These are phyloP conservation scores for Olyra latifolia DNA, from an alignment of 176 grass and related monocot species.

Conservation along the genomic window DNA sequence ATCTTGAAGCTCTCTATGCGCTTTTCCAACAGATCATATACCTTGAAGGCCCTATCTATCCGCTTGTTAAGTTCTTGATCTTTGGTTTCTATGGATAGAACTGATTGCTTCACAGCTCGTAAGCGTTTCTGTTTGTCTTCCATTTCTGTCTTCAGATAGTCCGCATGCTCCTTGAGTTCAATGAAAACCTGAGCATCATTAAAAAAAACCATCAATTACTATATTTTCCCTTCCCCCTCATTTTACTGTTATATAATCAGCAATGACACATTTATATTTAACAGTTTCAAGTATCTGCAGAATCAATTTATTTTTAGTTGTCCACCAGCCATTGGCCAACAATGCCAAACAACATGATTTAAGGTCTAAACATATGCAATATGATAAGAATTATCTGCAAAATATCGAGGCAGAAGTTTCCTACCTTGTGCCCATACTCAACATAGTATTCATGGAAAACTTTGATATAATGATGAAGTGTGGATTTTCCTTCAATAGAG, in stretches of 20 bases:
- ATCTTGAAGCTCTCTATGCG: constrained; percentile 82
- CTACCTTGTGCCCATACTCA: constrained; percentile 95
- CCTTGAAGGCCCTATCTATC: constrained; percentile 57
- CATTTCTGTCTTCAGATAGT: constrained; percentile 66
- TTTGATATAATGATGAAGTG: constrained; percentile 94
- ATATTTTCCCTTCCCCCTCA: neutral
- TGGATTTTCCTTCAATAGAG: constrained; percentile 86
- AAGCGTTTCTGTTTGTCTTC: constrained; percentile 80
- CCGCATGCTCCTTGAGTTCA: constrained; percentile 78
- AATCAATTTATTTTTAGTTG: constrained; percentile 5
- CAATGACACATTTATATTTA: constrained; percentile 13
- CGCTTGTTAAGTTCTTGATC: constrained; percentile 54
- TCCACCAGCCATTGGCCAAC: neutral
- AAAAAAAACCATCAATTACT: constrained; percentile 21
- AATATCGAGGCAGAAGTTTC: constrained; percentile 1
- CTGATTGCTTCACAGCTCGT: constrained; percentile 57
- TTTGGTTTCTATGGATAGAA: constrained; percentile 68
- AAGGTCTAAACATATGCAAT: neutral
- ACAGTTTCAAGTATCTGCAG: neutral
- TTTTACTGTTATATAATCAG: constrained; percentile 12
- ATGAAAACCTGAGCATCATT: constrained; percentile 72
- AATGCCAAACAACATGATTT: neutral
- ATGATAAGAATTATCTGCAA: neutral
- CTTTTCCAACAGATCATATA: constrained; percentile 69
- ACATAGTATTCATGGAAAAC: constrained; percentile 98